phyloP scores from a whole-genome alignment of 805 yeast species.

The Candida sanyiensis region DNA sequence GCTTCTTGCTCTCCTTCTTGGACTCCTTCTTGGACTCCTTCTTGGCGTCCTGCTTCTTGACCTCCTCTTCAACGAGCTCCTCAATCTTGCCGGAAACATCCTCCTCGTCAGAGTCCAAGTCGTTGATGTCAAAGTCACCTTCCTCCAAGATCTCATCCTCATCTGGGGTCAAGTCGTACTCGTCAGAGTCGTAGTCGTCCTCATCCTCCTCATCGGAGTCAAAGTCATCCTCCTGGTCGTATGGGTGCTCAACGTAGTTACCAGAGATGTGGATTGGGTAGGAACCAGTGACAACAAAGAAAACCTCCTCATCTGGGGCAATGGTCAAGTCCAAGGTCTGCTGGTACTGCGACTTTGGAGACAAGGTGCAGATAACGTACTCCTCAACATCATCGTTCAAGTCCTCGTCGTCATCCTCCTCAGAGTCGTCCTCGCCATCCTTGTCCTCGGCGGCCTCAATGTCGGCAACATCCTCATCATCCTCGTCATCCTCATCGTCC shows the following conservation, averaged over 20 bases:
- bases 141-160: conserved; percentile 56
- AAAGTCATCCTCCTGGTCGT: conserved; percentile 50
- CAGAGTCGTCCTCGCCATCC: conserved; percentile 45
- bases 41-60: conserved; percentile 28
- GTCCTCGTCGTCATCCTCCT: conserved; percentile 14
- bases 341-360: conserved; percentile 81
- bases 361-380: conserved; percentile 80
- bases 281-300: conserved; percentile 93
- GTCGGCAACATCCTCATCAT: conserved; percentile 42
- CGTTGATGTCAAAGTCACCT: conserved; percentile 37
- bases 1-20: conserved; percentile 24
- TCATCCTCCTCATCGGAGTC: conserved; percentile 43
- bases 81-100: conserved; percentile 70
- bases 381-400: conserved; percentile 76
- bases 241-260: conserved; percentile 95
- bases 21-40: conserved; percentile 25
- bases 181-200: conserved; percentile 34
- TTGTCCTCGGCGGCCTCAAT: conserved; percentile 46
- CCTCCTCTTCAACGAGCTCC: conserved; percentile 64
- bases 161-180: conserved; percentile 68
- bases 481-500: conserved; percentile 31
- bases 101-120: conserved; percentile 55
- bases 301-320: conserved; percentile 89
- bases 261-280: conserved; percentile 90
- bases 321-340: conserved; percentile 88